Base-by-base conservation (phyloP, 1,139 yeast species). In the Zygoascus meyerae region DNA sequence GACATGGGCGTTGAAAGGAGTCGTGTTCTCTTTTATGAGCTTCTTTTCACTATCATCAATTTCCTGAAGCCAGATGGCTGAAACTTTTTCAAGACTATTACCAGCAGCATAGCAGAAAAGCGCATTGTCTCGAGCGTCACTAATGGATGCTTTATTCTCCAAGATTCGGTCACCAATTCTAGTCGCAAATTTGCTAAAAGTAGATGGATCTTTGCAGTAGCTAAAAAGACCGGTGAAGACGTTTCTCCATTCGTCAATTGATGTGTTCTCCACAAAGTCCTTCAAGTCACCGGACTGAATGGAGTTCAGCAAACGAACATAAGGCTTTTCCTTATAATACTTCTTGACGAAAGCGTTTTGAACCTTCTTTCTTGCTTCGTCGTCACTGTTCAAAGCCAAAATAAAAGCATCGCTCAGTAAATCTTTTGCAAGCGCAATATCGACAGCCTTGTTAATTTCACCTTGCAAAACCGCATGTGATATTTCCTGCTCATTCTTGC, bases 1-100 rank as follows among this genome's bases (percentile, higher is more conserved):
- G 56, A 84, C 81, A 62, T 90, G 89, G 16, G 96, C 95, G 54
- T 84, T 95, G 48, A 85, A 83, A 3, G 86, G 82, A n/a, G 87
- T 74, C 6, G 30, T 29, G n/a, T 26, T 34, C 11, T 34, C 42
- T 16, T 32, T 31, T 18, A 42, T 31, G 16, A 42, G 28, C 8
- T 10, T 15, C 16, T 42, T 39, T 1, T 74, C 63, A 31, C 76
- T 68, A 18, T 67, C 69, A 14, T 62, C 50, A 10, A 58, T 52
- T 64, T 92, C 98, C 37, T 77, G 70, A 48, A 86, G 74, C 99
- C 98, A 94, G 53, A 94, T 77, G 15, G 73, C 67, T 2, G 95
- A 79, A 45, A 86, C 81, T 61, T 83, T 86, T 53, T 85, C 94
- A 46, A 90, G 72, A 14, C 92, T 81, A 42, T 81, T 77, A 34